phyloP scores from a whole-genome alignment of 78 protist genomes.

The Creolimax fragrantissima region DNA sequence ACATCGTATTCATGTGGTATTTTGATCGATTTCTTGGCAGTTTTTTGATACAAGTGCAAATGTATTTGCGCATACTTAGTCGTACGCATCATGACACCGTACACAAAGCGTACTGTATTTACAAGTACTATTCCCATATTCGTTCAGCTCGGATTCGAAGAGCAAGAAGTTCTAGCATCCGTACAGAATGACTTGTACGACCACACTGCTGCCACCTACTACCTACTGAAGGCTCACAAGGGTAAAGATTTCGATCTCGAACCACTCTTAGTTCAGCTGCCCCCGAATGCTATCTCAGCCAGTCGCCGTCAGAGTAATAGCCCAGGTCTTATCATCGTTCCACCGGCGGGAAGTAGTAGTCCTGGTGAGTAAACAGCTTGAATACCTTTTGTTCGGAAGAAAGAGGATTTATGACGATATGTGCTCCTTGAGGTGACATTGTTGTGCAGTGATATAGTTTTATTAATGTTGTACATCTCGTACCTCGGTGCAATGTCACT shows the following conservation, averaged over 20 bases:
- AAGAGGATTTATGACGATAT: neutral
- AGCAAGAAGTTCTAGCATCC: neutral
- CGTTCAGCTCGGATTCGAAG: neutral
- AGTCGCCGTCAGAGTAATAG: neutral
- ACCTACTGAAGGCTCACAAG: slow-evolving; percentile 6
- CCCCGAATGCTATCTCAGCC: neutral
- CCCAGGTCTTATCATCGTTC: neutral
- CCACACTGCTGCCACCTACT: neutral
- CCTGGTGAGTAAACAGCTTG: neutral
- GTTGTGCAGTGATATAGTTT: neutral
- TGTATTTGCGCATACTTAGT: too few relatives aligned
- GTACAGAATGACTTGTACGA: neutral
- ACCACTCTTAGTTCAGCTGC: neutral
- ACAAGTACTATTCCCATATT: neutral
- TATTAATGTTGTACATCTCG: too few relatives aligned
- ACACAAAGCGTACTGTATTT: too few relatives aligned
- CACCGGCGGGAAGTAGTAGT: neutral
- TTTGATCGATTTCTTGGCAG: too few relatives aligned
- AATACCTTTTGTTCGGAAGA: neutral
- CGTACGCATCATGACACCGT: too few relatives aligned
- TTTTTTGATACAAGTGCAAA: too few relatives aligned
- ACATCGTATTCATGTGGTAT: too few relatives aligned
- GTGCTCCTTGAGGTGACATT: neutral
- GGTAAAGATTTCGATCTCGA: neutral
- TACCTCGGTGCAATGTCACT: too few relatives aligned